Evolutionary conservation across 1,284 basidiomycete species (phyloP).

Genomic region (Puccinia novopanici): DNA sequence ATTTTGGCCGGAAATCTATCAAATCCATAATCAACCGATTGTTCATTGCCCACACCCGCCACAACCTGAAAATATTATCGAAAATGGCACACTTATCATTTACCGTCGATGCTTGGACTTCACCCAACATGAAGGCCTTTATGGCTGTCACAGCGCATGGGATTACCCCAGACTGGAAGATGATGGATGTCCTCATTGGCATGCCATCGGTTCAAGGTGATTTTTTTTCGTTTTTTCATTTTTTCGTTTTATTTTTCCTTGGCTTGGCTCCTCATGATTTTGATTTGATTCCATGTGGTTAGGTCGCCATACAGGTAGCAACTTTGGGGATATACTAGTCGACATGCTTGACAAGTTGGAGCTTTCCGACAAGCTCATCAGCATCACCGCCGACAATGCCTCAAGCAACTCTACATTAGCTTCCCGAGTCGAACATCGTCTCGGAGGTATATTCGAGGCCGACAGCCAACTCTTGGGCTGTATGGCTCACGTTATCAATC

Average conservation of each 20-base stretch:
- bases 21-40: neutral
- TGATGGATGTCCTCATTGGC: neutral
- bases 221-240: neutral
- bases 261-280: no score
- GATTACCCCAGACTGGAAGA: slow-evolving; percentile 12
- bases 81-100: neutral
- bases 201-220: neutral
- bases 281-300: no score
- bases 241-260: neutral
- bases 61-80: neutral
- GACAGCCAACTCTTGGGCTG: neutral
- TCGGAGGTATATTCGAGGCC: neutral
- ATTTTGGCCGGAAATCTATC: neutral
- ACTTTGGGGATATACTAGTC: neutral
- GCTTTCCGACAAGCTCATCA: neutral
- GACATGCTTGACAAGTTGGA: slow-evolving; percentile 11
- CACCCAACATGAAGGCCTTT: slow-evolving; percentile 16
- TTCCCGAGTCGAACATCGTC: neutral
- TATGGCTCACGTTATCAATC: slow-evolving; percentile 14
- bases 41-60: neutral
- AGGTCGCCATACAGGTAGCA: neutral
- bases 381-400: slow-evolving; percentile 22
- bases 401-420: slow-evolving; percentile 3
- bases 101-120: no score
- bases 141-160: slow-evolving; percentile 34